Conservation (phyloP, 352 stramenopile species). For the Phytophthora tentaculata region DNA sequence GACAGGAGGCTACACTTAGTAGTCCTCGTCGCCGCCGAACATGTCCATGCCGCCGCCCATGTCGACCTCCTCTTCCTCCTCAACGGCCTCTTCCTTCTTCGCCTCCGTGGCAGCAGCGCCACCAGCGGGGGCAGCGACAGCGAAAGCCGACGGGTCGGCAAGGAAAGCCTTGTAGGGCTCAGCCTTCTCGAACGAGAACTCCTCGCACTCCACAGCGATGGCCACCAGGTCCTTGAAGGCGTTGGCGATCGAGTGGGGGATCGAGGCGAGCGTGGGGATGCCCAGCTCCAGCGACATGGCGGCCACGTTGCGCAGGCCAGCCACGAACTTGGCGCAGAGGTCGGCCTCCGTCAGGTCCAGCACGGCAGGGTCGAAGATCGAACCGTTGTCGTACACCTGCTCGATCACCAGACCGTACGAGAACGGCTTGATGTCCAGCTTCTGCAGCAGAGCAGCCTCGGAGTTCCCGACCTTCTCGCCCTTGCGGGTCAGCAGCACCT, state of each 20-base stretch:
- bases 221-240: constrained; percentile 98
- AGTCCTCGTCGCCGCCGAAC: constrained; percentile 77
- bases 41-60: constrained; percentile 90
- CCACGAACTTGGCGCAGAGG: constrained; percentile 96
- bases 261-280: constrained; percentile 97
- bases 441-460: constrained; percentile 98
- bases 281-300: constrained; percentile 95
- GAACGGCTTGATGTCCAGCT: constrained; percentile 99
- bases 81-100: constrained; percentile 65
- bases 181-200: constrained; percentile 98
- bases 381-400: constrained; percentile 98
- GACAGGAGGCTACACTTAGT: constrained; percentile 49
- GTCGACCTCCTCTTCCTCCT: constrained; percentile 86
- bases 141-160: constrained; percentile 94
- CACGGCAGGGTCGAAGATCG: constrained; percentile 98
- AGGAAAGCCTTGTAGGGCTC: constrained; percentile 97
- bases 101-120: constrained; percentile 70
- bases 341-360: constrained; percentile 99
- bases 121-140: constrained; percentile 84
- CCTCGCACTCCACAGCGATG: constrained; percentile 95
- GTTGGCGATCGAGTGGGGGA: constrained; percentile 99
- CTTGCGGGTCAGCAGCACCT: constrained; percentile 95
- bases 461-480: constrained; percentile 98
- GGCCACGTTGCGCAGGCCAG: constrained; percentile 94
- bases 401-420: constrained; percentile 98